Evolutionary conservation across 495 filamentous ascomycete species (phyloP).

Genomic region (Jackrogersella minutella): DNA sequence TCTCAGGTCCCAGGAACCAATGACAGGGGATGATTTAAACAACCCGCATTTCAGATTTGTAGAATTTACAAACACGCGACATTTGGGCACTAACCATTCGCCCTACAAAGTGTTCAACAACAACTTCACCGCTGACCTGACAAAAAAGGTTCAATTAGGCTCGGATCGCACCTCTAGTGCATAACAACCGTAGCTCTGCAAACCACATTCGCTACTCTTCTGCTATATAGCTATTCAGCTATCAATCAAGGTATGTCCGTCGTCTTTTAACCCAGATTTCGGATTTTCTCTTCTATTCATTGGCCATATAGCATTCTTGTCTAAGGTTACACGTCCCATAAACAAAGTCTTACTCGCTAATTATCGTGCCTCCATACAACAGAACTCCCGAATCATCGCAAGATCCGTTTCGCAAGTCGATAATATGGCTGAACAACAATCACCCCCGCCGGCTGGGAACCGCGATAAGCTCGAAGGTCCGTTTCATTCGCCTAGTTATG

Average conservation of each 20-base stretch:
- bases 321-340: background rate
- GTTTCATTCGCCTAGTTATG: slow-evolving; percentile 7
- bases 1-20: slow-evolving; percentile 27
- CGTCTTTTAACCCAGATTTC: background rate
- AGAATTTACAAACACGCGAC: slow-evolving; percentile 28
- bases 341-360: slow-evolving; percentile 5
- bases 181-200: background rate
- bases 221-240: background rate
- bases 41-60: slow-evolving; percentile 10
- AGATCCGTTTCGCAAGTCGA: background rate
- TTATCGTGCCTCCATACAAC: background rate
- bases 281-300: background rate
- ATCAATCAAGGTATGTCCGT: slow-evolving; percentile 17
- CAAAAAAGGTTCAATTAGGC: background rate
- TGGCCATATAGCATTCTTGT: background rate
- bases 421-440: slow-evolving; percentile 42
- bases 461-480: slow-evolving; percentile 46
- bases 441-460: slow-evolving; percentile 33
- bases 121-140: slow-evolving; percentile 1
- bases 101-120: background rate
- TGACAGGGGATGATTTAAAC: slow-evolving; percentile 2
- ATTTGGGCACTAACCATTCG: slow-evolving; percentile 32
- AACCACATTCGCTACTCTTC: background rate
- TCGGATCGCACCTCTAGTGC: background rate
- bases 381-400: background rate